phyloP scores from a whole-genome alignment of 2,329 filamentous ascomycete species.

The Tolypocladium guangdongense region DNA sequence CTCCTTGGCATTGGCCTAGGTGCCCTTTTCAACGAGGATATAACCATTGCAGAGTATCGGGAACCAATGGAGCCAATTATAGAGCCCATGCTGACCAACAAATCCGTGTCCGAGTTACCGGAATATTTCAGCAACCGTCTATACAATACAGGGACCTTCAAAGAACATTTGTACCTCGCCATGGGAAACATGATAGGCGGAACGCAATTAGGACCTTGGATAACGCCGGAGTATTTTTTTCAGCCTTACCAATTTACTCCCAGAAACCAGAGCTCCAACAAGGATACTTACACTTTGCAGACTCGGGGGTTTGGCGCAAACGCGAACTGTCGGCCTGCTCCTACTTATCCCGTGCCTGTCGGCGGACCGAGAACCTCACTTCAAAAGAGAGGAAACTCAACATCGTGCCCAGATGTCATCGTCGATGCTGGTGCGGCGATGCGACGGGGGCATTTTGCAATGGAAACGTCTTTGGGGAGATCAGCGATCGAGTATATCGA shows the following conservation, averaged over 20 bases:
- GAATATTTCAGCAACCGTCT: too few species aligned
- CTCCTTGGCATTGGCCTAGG: constrained; percentile 40
- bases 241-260: constrained; percentile 25
- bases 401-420: neutral
- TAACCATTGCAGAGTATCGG: neutral
- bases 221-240: constrained; percentile 32
- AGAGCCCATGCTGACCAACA: constrained; percentile 10
- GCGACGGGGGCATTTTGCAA: too few species aligned
- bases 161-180: constrained; percentile 20
- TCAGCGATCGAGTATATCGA: too few species aligned
- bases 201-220: constrained; percentile 39
- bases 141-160: constrained; percentile 4
- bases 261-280: neutral
- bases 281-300: constrained; percentile 4
- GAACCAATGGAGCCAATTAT: constrained; percentile 7
- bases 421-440: too few species aligned
- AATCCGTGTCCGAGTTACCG: neutral
- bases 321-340: constrained; percentile 10
- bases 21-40: constrained; percentile 35
- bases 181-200: constrained; percentile 33
- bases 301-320: constrained; percentile 17
- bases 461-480: too few species aligned
- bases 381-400: neutral
- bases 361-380: too few species aligned
- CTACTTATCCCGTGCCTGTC: neutral